These are phyloP conservation scores for Aspergillus cavernicola DNA, from an alignment of 495 filamentous ascomycete species.

Conservation along the genomic window DNA sequence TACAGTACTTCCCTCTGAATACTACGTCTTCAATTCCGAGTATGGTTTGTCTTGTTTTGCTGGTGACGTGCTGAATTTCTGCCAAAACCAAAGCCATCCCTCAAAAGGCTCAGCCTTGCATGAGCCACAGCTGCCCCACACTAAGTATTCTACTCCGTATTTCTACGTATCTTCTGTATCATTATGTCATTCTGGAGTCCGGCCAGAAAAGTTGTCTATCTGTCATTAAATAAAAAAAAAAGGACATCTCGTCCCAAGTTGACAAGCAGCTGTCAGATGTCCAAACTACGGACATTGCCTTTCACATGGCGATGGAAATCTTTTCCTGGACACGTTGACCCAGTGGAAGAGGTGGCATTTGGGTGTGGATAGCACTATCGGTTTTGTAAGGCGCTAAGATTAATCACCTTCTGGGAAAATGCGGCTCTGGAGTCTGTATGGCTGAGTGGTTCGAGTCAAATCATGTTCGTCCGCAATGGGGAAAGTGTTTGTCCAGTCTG, in stretches of 20 bases:
- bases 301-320: constrained; percentile 7
- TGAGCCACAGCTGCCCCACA: constrained; percentile 12
- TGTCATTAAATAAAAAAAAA: too few relatives aligned
- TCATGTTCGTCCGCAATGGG: constrained; percentile 10
- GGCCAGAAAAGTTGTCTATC: too few relatives aligned
- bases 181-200: too few relatives aligned
- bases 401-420: constrained; percentile 3
- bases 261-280: too few relatives aligned
- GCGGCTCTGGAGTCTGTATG: constrained; percentile 22
- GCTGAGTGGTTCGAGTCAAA: constrained; percentile 9
- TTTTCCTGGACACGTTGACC: constrained; percentile 1
- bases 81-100: background rate
- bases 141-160: too few relatives aligned
- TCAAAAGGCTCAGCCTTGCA: constrained; percentile 14
- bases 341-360: background rate
- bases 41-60: background rate
- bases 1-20: background rate
- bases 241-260: too few relatives aligned
- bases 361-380: background rate
- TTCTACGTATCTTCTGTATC: too few relatives aligned
- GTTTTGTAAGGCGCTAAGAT: constrained; percentile 2
- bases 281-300: background rate
- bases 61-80: background rate
- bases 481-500: constrained; percentile 12
- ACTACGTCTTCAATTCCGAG: too few relatives aligned